Conservation (phyloP, 805 yeast genomes). For the Zygosaccharomyces siamensis region DNA sequence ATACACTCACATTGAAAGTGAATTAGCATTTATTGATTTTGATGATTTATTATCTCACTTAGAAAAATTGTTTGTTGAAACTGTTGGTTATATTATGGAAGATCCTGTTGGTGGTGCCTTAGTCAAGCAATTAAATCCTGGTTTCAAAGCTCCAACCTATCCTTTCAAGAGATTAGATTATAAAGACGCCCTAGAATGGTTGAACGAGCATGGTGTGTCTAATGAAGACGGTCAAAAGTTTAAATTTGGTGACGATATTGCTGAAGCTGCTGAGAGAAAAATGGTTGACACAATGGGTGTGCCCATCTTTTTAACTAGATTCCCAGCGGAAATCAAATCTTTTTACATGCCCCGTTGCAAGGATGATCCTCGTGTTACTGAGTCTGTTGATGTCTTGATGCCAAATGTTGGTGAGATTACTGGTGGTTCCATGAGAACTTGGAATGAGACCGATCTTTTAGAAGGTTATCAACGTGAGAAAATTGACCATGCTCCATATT, state of each 20-base stretch:
- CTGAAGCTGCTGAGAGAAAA: conserved; percentile 98
- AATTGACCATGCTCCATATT: conserved; percentile 75
- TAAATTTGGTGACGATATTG: conserved; percentile 97
- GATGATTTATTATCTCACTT: conserved; percentile 83
- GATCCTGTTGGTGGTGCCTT: conserved; percentile 93
- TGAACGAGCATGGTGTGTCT: conserved; percentile 87
- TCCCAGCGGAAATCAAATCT: conserved; percentile 96
- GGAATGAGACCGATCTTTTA: conserved; percentile 69
- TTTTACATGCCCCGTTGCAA: conserved; percentile 93
- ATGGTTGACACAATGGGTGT: conserved; percentile 94
- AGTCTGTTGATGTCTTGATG: conserved; percentile 96
- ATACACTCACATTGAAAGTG: conserved; percentile 96
- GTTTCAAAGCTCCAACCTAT: conserved; percentile 69
- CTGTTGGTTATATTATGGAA: conserved; percentile 70
- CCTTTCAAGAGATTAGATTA: conserved; percentile 94
- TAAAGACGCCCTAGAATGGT: conserved; percentile 89
- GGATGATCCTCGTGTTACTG: conserved; percentile 93
- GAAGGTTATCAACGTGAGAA: conserved; percentile 93
- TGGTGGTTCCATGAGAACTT: conserved; percentile 99
- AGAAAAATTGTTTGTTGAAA: conserved; percentile 67
- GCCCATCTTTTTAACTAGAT: conserved; percentile 86
- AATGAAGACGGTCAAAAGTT: conserved; percentile 93
- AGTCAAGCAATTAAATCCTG: conserved; percentile 87
- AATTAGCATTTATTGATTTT: conserved; percentile 79
- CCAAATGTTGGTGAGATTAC: conserved; percentile 99